phyloP scores from a whole-genome alignment of 2,329 filamentous ascomycete genomes.

The Passalora sequoiae region DNA sequence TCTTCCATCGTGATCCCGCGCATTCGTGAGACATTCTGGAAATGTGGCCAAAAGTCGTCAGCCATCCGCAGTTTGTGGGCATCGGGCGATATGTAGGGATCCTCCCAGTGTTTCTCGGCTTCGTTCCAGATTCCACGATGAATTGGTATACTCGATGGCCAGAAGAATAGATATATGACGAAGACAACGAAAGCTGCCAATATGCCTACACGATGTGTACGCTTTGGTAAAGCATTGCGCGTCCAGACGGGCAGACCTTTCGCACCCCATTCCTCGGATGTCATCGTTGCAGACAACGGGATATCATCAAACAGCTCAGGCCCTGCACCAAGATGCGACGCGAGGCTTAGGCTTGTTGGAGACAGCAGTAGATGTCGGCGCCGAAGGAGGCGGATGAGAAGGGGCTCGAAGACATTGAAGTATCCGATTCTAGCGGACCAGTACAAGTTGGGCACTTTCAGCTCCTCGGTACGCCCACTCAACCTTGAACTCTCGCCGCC shows the following conservation, averaged over 20 bases:
- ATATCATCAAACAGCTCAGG: too few species aligned
- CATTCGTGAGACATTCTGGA: conserved; percentile 4
- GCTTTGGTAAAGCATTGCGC: conserved; percentile 2
- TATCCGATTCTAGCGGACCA: too few species aligned
- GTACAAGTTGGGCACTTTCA: too few species aligned
- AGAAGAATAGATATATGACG: conserved; percentile 3
- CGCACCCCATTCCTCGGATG: background rate
- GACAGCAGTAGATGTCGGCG: too few species aligned
- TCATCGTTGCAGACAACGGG: too few species aligned
- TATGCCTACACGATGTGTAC: conserved; percentile 1
- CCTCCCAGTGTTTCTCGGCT: background rate
- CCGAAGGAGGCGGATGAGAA: too few species aligned
- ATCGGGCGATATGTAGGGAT: background rate
- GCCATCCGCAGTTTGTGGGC: conserved; percentile 1
- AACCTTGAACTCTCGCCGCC: too few species aligned
- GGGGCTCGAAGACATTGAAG: too few species aligned
- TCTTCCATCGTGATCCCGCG: conserved; percentile 7
- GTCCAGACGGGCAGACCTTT: background rate
- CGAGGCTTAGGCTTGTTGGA: too few species aligned
- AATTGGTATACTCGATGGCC: background rate
- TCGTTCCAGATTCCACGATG: conserved; percentile 1
- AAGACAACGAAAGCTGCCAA: background rate
- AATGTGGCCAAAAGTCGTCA: conserved; percentile 7
- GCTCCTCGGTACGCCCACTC: too few species aligned
- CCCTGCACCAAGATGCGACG: too few species aligned